Conservation (phyloP, 306 rosid genomes). For the Psophocarpus tetragonolobus region DNA sequence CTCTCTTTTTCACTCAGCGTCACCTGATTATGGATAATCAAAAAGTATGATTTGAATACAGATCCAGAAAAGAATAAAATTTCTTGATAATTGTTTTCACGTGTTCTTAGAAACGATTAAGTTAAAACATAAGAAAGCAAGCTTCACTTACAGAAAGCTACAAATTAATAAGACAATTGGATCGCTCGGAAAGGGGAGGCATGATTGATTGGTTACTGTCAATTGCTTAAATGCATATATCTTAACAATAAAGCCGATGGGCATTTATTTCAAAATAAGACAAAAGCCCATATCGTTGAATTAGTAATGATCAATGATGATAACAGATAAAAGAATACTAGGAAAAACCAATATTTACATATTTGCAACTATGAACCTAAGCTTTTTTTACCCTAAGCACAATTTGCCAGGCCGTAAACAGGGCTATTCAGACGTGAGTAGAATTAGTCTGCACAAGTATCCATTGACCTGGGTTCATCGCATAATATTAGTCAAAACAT, state of each 20-base stretch:
- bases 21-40: background rate
- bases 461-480: slow-evolving; percentile 30
- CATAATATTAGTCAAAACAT: slow-evolving; percentile 24
- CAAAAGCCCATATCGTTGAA: slow-evolving; percentile 29
- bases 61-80: background rate
- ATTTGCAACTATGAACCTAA: slow-evolving; percentile 36
- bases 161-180: background rate
- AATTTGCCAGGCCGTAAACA: slow-evolving; percentile 41
- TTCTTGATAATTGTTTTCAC: background rate
- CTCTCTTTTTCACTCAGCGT: background rate
- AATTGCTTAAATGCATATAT: slow-evolving; percentile 37
- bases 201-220: slow-evolving; percentile 18
- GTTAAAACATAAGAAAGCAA: background rate
- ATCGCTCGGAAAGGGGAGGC: background rate
- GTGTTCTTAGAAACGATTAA: background rate
- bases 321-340: slow-evolving; percentile 12
- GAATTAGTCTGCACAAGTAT: slow-evolving; percentile 50
- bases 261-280: slow-evolving; percentile 49
- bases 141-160: background rate
- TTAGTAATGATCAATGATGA: slow-evolving; percentile 39
- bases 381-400: slow-evolving; percentile 25
- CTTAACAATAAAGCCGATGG: slow-evolving; percentile 41
- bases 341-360: slow-evolving; percentile 57
- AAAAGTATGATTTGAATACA: background rate
- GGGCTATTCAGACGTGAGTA: slow-evolving; percentile 25